Evolutionary conservation across 176 grass and related monocot genomes (phyloP).

Genomic region (Carex scoparia): DNA sequence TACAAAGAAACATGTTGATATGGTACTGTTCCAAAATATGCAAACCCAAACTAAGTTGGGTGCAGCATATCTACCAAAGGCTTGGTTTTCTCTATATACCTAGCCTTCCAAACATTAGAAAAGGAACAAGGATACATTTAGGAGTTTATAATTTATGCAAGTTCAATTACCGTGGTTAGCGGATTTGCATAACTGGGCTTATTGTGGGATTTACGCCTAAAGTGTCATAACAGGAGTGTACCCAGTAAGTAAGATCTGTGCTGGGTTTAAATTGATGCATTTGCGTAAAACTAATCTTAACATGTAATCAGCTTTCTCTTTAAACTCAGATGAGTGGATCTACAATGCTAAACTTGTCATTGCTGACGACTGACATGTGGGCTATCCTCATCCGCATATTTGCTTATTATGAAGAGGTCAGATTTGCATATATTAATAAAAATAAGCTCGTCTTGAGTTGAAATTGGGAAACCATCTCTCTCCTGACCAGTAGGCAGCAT

Average conservation of each 20-base stretch:
- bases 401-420: conserved; percentile 51
- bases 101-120: not conserved
- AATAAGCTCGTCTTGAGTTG: not conserved
- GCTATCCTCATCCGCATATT: conserved; percentile 64
- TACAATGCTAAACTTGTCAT: conserved; percentile 66
- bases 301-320: conserved; percentile 1
- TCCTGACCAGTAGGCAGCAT: not conserved
- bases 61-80: not conserved
- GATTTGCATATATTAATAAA: not conserved
- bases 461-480: not conserved
- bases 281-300: not conserved
- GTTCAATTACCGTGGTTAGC: not conserved
- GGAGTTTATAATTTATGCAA: too few relatives aligned
- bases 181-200: not conserved
- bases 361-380: conserved; percentile 67
- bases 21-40: not conserved
- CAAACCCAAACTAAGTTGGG: not conserved
- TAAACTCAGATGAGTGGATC: conserved; percentile 57
- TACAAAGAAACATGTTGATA: not conserved
- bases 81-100: not conserved
- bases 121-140: not conserved
- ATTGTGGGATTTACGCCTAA: not conserved
- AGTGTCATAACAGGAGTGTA: not conserved
- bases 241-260: not conserved
- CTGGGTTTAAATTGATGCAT: not conserved